Evolutionary conservation across 257 asterid genomes (phyloP).

Genomic region (Paraleonurus japonicus): DNA sequence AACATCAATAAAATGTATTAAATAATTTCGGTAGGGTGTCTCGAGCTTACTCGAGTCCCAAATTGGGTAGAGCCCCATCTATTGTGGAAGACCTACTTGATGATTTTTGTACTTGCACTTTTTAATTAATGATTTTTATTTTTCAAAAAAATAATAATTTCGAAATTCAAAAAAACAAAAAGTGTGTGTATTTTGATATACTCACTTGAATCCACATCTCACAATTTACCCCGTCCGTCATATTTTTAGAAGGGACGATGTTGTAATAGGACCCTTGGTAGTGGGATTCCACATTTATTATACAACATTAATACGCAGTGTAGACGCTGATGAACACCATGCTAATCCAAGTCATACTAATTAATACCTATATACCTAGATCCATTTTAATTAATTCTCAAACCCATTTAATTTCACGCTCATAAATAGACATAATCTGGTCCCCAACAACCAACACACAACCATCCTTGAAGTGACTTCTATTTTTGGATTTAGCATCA

Average conservation of each 20-base stretch:
- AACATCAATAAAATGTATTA: too few species aligned
- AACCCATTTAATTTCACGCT: not conserved
- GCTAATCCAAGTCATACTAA: not conserved
- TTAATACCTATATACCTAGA: not conserved
- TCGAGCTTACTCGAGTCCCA: too few species aligned
- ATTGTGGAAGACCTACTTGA: too few species aligned
- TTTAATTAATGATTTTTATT: too few species aligned
- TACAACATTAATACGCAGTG: not conserved
- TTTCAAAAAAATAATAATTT: too few species aligned
- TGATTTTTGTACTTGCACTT: too few species aligned
- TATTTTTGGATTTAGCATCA: not conserved
- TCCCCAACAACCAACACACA: slow-evolving; percentile 31
- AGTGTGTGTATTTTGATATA: not conserved
- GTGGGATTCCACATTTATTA: not conserved
- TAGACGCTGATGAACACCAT: not conserved
- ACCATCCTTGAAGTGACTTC: slow-evolving; percentile 17
- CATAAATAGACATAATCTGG: slow-evolving; percentile 26
- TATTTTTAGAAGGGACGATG: not conserved
- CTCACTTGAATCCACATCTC: not conserved
- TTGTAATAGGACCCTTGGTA: not conserved
- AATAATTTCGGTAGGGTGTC: too few species aligned
- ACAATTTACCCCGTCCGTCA: too few species aligned
- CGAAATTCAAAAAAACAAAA: too few species aligned
- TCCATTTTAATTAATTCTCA: not conserved
- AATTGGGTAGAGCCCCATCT: too few species aligned